Evolutionary conservation across 768 basidiomycete genomes (phyloP).

Genomic region (Pulveroboletus sp.): DNA sequence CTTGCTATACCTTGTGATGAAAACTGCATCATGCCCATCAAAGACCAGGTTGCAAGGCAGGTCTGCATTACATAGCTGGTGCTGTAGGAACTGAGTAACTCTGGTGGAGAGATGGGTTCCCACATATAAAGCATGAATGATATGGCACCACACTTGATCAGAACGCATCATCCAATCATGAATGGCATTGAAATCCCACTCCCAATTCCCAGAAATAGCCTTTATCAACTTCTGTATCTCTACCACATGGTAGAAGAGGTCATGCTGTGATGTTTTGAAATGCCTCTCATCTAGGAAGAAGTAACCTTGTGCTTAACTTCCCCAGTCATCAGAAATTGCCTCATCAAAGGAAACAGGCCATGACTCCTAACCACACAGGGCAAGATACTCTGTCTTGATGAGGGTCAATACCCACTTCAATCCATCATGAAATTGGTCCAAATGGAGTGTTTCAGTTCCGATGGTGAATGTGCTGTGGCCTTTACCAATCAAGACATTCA

Average conservation of each 20-base stretch:
- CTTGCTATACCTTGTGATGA: constrained; percentile 6
- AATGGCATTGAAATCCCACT: background rate
- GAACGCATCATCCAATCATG: background rate
- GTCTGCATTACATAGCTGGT: constrained; percentile 3
- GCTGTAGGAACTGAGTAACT: background rate
- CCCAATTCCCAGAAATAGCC: background rate
- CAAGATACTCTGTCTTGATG: background rate
- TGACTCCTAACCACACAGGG: background rate
- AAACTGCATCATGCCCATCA: background rate
- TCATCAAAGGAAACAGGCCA: background rate
- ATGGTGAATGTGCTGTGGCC: background rate
- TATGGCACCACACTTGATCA: background rate
- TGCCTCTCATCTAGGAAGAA: background rate
- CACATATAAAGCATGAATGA: background rate
- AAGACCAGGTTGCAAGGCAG: background rate
- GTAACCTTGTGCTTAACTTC: background rate
- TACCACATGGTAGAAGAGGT: background rate
- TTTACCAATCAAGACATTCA: background rate
- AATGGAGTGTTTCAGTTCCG: background rate
- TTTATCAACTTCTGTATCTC: background rate
- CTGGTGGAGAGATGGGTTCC: background rate
- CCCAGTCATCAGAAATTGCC: background rate
- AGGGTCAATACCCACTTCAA: background rate
- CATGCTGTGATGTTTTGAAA: background rate
- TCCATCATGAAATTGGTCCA: background rate